These are phyloP conservation scores for Saccharomyces paradoxus DNA, from an alignment of 805 yeast genomes.

Conservation along the genomic window DNA sequence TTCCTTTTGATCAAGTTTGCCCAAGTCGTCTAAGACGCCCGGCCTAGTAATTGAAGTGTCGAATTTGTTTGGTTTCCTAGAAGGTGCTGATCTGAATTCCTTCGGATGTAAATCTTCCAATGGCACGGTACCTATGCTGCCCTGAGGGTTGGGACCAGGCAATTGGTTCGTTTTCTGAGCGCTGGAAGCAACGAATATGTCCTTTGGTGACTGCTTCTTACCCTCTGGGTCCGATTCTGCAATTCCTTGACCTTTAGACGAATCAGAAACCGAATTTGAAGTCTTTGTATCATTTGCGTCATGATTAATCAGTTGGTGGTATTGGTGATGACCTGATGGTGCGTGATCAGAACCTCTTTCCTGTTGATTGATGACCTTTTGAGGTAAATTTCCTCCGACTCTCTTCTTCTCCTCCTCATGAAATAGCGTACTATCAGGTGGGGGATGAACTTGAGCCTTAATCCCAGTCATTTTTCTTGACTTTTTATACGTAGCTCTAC, in stretches of 20 bases:
- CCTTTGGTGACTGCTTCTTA: slow-evolving; percentile 2
- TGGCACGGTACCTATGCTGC: slow-evolving; percentile 27
- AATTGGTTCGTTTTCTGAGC: slow-evolving; percentile 16
- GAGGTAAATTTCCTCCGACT: slow-evolving; percentile 6
- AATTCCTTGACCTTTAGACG: slow-evolving; percentile 1
- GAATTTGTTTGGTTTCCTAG: slow-evolving; percentile 21
- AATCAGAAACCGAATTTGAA: slow-evolving; percentile 1
- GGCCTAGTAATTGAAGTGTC: slow-evolving; percentile 27
- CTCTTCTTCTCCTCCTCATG: slow-evolving; percentile 5
- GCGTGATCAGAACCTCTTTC: slow-evolving; percentile 1
- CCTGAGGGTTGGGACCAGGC: slow-evolving; percentile 20
- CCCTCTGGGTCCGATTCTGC: background rate
- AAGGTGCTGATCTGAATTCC: slow-evolving; percentile 13
- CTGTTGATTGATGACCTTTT: slow-evolving; percentile 5
- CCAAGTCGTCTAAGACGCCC: slow-evolving; percentile 13
- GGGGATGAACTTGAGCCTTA: background rate
- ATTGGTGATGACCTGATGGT: background rate
- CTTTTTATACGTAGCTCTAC: background rate
- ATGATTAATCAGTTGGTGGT: background rate
- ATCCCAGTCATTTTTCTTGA: background rate
- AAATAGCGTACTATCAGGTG: background rate
- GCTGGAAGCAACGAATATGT: slow-evolving; percentile 19
- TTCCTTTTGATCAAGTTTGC: slow-evolving; percentile 7
- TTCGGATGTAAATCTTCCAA: slow-evolving; percentile 24
- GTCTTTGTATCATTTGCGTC: background rate